Conservation (phyloP, 139 green algal species). For the Pleodorina starrii region DNA sequence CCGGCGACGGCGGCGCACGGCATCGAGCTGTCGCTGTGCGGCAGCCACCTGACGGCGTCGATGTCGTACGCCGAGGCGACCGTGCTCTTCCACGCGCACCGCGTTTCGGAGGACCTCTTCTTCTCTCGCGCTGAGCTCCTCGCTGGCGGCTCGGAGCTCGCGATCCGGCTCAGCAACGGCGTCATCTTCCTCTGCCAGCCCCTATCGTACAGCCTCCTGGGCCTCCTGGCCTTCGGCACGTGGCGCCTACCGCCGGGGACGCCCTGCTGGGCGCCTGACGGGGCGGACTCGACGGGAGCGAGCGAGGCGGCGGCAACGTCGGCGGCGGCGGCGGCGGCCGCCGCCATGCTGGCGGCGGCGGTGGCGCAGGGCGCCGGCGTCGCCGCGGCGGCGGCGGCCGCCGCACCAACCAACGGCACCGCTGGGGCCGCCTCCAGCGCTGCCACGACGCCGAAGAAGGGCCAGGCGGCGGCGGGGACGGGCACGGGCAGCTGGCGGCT, state of each 20-base stretch:
- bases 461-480: neutral
- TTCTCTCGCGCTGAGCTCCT: conserved; percentile 31
- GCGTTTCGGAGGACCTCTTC: conserved; percentile 7
- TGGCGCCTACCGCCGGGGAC: conserved; percentile 62
- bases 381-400: neutral
- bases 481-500: conserved; percentile 68
- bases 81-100: conserved; percentile 62
- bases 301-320: neutral
- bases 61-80: conserved; percentile 61
- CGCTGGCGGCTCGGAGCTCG: conserved; percentile 50
- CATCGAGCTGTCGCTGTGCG: conserved; percentile 81
- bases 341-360: neutral
- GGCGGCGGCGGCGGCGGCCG: neutral
- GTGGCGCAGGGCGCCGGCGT: conserved; percentile 21
- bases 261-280: conserved; percentile 45
- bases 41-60: conserved; percentile 53
- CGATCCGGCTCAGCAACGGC: conserved; percentile 62
- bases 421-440: neutral
- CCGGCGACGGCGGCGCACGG: conserved; percentile 17
- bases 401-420: neutral
- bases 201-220: conserved; percentile 69
- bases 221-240: conserved; percentile 67
- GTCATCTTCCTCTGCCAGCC: conserved; percentile 69
- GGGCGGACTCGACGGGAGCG: neutral
- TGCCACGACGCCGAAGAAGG: conserved; percentile 15